Conservation (phyloP, 805 yeast species). For the Lipomyces starkeyi region DNA sequence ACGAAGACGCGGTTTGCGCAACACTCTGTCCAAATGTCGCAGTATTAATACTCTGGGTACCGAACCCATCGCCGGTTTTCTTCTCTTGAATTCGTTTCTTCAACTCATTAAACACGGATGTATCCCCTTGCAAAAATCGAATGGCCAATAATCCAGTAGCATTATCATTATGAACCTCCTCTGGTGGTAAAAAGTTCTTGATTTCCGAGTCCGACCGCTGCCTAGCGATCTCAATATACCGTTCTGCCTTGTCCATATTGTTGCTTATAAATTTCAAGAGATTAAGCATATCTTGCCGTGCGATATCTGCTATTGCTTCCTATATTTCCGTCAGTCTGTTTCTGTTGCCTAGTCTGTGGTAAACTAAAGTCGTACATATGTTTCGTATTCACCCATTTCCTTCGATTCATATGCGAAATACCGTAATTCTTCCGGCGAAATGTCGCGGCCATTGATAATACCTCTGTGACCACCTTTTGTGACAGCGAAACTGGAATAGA, state of each 20-base stretch:
- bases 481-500: conserved; percentile 15
- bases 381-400: conserved; percentile 3
- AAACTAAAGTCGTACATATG: conserved; percentile 13
- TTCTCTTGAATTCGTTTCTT: neutral
- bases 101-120: conserved; percentile 9
- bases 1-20: neutral
- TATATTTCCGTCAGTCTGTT: neutral
- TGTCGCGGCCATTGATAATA: conserved; percentile 24
- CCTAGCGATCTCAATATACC: conserved; percentile 16
- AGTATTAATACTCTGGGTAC: neutral
- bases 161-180: conserved; percentile 14
- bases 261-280: conserved; percentile 14
- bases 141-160: conserved; percentile 22
- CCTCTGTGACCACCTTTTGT: conserved; percentile 9
- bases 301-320: conserved; percentile 15
- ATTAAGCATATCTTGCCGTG: conserved; percentile 10
- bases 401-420: conserved; percentile 14
- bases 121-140: conserved; percentile 21
- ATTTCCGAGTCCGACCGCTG: conserved; percentile 11
- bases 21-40: neutral
- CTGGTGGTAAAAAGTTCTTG: conserved; percentile 19
- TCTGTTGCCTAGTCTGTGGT: neutral
- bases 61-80: neutral
- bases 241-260: conserved; percentile 9
- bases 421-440: conserved; percentile 30